Conservation (phyloP, 176 grass and related monocot species). For the Rhynchospora tenuis region DNA sequence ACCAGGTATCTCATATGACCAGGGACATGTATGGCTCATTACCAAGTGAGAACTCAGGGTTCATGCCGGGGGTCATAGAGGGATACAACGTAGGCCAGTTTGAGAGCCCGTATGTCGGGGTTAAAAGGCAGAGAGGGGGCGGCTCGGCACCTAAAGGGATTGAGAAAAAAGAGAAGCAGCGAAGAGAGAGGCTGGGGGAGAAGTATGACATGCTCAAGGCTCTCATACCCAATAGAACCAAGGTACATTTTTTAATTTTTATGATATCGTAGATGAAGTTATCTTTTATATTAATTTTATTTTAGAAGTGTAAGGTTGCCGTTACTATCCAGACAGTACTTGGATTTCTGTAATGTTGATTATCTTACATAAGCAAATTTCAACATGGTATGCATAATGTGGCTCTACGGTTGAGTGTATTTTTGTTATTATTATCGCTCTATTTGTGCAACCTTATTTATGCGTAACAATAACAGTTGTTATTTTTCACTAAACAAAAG, state of each 20-base stretch:
- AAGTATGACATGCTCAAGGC: constrained; percentile 24
- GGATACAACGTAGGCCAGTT: background rate
- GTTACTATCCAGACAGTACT: too few relatives aligned
- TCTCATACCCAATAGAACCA: constrained; percentile 20
- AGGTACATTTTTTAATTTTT: background rate
- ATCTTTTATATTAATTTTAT: background rate
- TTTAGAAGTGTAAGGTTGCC: too few relatives aligned
- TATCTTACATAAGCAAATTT: too few relatives aligned
- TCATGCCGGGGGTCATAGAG: constrained; percentile 7
- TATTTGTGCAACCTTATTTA: too few relatives aligned
- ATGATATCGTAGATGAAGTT: background rate
- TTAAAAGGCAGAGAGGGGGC: background rate
- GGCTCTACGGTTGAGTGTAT: too few relatives aligned
- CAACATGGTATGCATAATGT: too few relatives aligned
- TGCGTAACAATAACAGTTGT: too few relatives aligned
- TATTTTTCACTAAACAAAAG: too few relatives aligned
- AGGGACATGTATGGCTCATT: background rate
- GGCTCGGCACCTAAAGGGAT: background rate
- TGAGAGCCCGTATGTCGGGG: background rate
- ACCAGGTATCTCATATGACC: background rate
- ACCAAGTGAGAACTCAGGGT: background rate
- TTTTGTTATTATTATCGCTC: too few relatives aligned
- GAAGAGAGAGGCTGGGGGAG: constrained; percentile 14
- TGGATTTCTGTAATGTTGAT: too few relatives aligned
- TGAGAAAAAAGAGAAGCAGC: constrained; percentile 26